Conservation (phyloP, 257 asterid genomes). For the Plantago ovata region DNA sequence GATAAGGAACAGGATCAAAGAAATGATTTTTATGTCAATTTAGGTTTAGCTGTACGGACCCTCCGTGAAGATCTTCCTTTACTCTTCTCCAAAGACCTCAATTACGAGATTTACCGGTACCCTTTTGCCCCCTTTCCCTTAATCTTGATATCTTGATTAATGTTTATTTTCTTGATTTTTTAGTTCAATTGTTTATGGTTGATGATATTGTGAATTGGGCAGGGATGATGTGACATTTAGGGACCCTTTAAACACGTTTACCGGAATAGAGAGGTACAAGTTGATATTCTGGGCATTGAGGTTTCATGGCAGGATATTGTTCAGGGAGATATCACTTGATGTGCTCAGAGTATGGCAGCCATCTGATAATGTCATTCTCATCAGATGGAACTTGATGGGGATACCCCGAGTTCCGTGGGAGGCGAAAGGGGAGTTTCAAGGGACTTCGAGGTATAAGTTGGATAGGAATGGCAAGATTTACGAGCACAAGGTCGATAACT, state of each 20-base stretch:
- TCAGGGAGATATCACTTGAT: constrained; percentile 71
- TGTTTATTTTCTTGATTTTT: not conserved
- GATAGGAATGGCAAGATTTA: constrained; percentile 77
- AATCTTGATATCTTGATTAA: not conserved
- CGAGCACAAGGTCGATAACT: constrained; percentile 81
- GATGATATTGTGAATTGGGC: constrained; percentile 13
- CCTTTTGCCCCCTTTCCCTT: constrained; percentile 10
- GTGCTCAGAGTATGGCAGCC: constrained; percentile 85
- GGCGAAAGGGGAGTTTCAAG: constrained; percentile 78
- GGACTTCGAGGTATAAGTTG: constrained; percentile 72
- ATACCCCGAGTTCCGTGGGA: constrained; percentile 85
- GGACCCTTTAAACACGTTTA: constrained; percentile 76
- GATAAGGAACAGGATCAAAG: constrained; percentile 42
- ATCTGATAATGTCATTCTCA: constrained; percentile 64
- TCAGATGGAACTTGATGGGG: constrained; percentile 71
- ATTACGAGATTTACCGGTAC: constrained; percentile 79
- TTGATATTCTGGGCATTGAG: constrained; percentile 85
- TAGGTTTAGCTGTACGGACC: constrained; percentile 81
- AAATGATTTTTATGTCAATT: constrained; percentile 71
- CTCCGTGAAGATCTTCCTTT: constrained; percentile 84
- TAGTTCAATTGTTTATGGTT: not conserved
- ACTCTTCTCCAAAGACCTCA: constrained; percentile 73
- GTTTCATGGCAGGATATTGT: constrained; percentile 75
- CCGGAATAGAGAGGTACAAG: constrained; percentile 73
- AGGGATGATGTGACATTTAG: constrained; percentile 83